Percentiles rank a stretch among this genome's conserved stretches.
phyloP scores from a whole-genome alignment of 2,329 filamentous ascomycete species.

The Teratosphaeria epicoccoides region DNA sequence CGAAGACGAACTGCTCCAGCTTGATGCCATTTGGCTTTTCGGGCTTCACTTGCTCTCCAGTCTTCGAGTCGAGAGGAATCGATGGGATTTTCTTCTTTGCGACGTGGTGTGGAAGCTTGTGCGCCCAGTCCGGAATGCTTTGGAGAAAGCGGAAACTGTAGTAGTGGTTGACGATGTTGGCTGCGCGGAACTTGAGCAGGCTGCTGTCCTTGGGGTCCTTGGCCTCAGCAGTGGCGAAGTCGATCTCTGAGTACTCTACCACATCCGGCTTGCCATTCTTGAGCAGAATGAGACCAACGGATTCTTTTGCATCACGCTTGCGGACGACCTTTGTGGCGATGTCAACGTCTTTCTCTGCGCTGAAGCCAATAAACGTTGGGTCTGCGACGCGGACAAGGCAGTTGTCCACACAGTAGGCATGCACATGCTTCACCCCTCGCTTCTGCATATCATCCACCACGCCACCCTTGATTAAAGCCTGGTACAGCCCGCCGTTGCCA shows the following conservation, averaged over 20 bases:
- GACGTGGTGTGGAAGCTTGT: constrained; percentile 86
- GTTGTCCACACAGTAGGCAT: constrained; percentile 98
- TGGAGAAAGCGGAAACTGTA: constrained; percentile 92
- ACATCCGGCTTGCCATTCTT: constrained; percentile 96
- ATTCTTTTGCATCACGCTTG: constrained; percentile 93
- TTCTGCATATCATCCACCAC: constrained; percentile 79
- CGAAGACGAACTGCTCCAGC: constrained; percentile 97
- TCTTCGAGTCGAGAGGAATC: constrained; percentile 53
- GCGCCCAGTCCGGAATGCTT: constrained; percentile 74
- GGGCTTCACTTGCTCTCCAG: constrained; percentile 74
- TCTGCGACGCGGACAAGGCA: constrained; percentile 99
- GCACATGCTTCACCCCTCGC: constrained; percentile 86
- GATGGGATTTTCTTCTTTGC: constrained; percentile 97
- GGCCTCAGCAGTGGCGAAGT: constrained; percentile 66
- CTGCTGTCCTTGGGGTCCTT: constrained; percentile 69
- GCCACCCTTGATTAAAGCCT: constrained; percentile 69
- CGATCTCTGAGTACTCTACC: constrained; percentile 97
- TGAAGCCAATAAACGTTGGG: constrained; percentile 88
- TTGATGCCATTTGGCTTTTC: constrained; percentile 97
- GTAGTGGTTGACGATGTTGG: constrained; percentile 99
- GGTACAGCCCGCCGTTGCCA: constrained; percentile 94
- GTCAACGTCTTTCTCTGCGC: constrained; percentile 76
- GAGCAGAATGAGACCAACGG: constrained; percentile 83
- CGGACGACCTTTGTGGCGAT: constrained; percentile 99
- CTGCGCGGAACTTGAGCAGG: constrained; percentile 88